Base-by-base conservation (phyloP, 2,329 filamentous ascomycete species). In the Ceratocystiopsis sp. region DNA sequence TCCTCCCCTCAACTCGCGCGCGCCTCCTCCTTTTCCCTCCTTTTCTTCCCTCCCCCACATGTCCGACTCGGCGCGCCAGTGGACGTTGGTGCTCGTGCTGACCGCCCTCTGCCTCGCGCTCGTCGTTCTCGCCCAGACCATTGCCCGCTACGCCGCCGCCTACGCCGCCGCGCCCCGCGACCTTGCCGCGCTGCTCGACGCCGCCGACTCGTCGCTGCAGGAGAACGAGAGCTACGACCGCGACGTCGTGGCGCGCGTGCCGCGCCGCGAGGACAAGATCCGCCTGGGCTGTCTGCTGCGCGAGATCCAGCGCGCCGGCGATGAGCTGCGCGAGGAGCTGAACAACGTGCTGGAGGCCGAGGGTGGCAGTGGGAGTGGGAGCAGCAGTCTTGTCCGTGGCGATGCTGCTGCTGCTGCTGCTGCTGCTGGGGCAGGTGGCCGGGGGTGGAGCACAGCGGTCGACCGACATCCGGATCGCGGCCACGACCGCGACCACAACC, bases 171-270 rank as follows among this genome's bases (percentile, higher is more conserved):
- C 75, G 25, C 74, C 75, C 25, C 63, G 61, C 48, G 74, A 79
- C 57, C 64, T 78, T 44, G 59, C 59, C 46, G 66, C 66, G 45
- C 74, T 78, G 51, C 57, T 77, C 52, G 73, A 78, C 53, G 65
- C 69, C 15, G 66, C 75, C 52, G 73, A 78, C 55, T 73, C 67
- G 52, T 82, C 73, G 35, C 64, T 76, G 40, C 63, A 69, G 50
- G 75, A 79, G 55, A 78, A 78, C 52, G 75, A 78, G 57, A 71
- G 65, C 52, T 78, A 78, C 54, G 71, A 78, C 55, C 63, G 66
- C 51, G 73, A 79, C 52, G 64, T 78, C 40, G 64, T 78, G 40
- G 61, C 66, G 44, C 69, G 68, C 46, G 65, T 78, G 35, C 65
- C 64, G 53, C 68, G 69, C 36, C 62, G 78, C 29, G 74, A 78